phyloP scores from a whole-genome alignment of 192 early-diverging fungal genomes.

The Podila minutissima region DNA sequence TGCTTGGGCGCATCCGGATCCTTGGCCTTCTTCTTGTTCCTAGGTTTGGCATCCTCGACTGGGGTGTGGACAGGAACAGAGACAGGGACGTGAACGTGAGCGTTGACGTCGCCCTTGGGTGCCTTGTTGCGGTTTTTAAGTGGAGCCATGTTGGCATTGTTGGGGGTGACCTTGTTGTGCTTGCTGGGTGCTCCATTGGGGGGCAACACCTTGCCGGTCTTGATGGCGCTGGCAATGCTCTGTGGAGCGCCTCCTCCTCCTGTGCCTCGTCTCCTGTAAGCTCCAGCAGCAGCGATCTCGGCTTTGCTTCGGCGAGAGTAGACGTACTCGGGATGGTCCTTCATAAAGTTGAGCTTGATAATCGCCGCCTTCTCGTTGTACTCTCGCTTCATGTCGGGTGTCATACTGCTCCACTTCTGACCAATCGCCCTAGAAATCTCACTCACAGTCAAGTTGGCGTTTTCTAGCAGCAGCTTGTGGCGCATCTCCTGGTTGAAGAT shows the following conservation, averaged over 20 bases:
- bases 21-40: constrained; percentile 75
- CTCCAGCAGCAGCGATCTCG: constrained; percentile 61
- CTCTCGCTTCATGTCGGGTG: constrained; percentile 46
- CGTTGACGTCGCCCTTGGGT: not conserved
- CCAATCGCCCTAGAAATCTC: constrained; percentile 68
- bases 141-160: not conserved
- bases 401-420: constrained; percentile 60
- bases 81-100: not conserved
- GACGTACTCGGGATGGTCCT: constrained; percentile 64
- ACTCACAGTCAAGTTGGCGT: constrained; percentile 66
- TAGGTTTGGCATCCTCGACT: constrained; percentile 48
- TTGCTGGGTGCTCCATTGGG: not conserved
- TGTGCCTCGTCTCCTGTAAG: constrained; percentile 32
- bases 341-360: constrained; percentile 60
- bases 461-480: constrained; percentile 59
- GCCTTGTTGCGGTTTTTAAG: not conserved
- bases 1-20: constrained; percentile 85
- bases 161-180: not conserved
- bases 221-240: not conserved
- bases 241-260: constrained; percentile 16
- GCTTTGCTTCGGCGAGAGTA: constrained; percentile 69
- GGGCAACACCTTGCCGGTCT: constrained; percentile 5
- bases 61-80: not conserved
- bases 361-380: constrained; percentile 59
- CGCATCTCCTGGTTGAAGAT: constrained; percentile 71